phyloP scores from a whole-genome alignment of 1,284 basidiomycete species.

The Marasmius oreades region DNA sequence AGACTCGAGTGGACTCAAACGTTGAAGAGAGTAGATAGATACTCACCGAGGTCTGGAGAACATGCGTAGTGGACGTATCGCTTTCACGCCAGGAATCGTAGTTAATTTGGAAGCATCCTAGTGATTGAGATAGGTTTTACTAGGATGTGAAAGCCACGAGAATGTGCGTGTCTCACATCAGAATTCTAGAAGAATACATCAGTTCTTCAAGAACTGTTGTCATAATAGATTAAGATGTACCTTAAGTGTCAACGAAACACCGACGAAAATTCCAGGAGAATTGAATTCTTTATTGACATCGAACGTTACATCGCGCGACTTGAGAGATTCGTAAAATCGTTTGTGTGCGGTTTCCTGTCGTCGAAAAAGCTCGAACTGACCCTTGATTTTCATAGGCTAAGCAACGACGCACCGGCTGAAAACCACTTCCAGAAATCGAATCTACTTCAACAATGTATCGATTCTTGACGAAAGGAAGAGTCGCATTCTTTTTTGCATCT shows the following conservation, averaged over 20 bases:
- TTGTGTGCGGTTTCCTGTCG: background rate
- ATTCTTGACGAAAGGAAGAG: background rate
- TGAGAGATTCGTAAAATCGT: constrained; percentile 4
- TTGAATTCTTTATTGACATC: constrained; percentile 38
- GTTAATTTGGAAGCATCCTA: constrained; percentile 32
- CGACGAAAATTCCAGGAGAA: constrained; percentile 35
- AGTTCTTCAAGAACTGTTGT: background rate
- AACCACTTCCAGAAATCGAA: constrained; percentile 32
- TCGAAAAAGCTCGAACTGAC: constrained; percentile 13
- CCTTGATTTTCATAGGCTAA: constrained; percentile 21
- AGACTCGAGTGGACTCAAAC: no score
- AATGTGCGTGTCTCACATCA: constrained; percentile 14
- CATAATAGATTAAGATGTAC: constrained; percentile 17
- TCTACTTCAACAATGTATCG: constrained; percentile 44
- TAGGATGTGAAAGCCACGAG: background rate
- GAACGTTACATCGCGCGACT: constrained; percentile 22
- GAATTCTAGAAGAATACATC: constrained; percentile 15
- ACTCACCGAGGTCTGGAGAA: constrained; percentile 31
- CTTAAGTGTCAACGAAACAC: constrained; percentile 34
- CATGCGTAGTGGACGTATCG: constrained; percentile 33
- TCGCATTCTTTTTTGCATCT: background rate
- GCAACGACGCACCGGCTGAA: constrained; percentile 20
- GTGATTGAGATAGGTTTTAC: background rate
- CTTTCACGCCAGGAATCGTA: constrained; percentile 32
- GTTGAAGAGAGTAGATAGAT: background rate